Conservation (phyloP, 2,329 filamentous ascomycete species). For the Byssoonygena ceratinophila region DNA sequence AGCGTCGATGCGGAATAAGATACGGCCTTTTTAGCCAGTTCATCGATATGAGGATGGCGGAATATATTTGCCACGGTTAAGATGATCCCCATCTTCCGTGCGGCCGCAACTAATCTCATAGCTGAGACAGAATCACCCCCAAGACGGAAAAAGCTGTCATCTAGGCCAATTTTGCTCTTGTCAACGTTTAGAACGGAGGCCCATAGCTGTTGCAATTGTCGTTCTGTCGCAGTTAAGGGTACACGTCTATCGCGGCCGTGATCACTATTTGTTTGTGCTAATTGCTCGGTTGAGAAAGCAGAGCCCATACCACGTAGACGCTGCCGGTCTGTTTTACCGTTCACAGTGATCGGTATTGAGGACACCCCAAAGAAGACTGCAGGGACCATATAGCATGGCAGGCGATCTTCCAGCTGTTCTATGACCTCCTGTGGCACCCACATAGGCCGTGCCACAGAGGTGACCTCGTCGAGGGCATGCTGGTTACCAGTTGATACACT, state of each 20-base stretch:
- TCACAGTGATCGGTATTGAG: slow-evolving; percentile 24
- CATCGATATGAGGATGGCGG: slow-evolving; percentile 11
- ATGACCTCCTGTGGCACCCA: slow-evolving; percentile 2
- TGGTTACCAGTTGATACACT: neutral
- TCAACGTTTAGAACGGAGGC: slow-evolving; percentile 8
- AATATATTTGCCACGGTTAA: slow-evolving; percentile 14
- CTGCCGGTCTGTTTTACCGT: slow-evolving; percentile 30
- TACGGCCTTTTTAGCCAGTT: slow-evolving; percentile 15
- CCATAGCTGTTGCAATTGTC: slow-evolving; percentile 12
- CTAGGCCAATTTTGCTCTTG: slow-evolving; percentile 3
- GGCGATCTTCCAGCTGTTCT: slow-evolving; percentile 18
- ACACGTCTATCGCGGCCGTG: neutral
- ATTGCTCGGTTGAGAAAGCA: slow-evolving; percentile 2
- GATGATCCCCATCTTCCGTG: slow-evolving; percentile 8
- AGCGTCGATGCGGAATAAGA: slow-evolving; percentile 25
- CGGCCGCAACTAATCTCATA: slow-evolving; percentile 15
- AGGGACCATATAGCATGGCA: slow-evolving; percentile 30
- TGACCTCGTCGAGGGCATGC: neutral
- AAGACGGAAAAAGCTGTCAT: slow-evolving; percentile 12
- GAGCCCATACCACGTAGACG: slow-evolving; percentile 21
- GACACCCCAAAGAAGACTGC: slow-evolving; percentile 30
- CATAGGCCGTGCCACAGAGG: neutral
- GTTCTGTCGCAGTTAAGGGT: slow-evolving; percentile 3
- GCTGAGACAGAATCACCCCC: slow-evolving; percentile 15
- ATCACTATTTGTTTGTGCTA: slow-evolving; percentile 2